phyloP scores from a whole-genome alignment of 2,329 filamentous ascomycete species.

The Incumbomyces lentus region DNA sequence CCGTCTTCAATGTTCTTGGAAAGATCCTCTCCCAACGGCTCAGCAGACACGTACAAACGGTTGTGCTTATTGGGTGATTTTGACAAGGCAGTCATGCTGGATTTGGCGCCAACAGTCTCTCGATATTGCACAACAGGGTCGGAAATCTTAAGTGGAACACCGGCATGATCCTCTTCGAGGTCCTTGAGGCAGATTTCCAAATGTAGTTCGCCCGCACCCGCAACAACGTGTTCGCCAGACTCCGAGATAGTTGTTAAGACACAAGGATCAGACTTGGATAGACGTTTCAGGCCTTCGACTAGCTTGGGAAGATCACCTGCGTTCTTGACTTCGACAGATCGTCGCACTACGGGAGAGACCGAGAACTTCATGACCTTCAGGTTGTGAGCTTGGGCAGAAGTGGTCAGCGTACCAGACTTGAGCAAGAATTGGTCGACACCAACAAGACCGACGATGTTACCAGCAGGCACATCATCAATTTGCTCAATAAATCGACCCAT shows the following conservation, averaged over 20 bases:
- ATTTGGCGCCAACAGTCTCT: constrained; percentile 79
- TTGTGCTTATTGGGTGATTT: constrained; percentile 99
- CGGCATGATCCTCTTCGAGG: constrained; percentile 98
- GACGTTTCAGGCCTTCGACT: constrained; percentile 99
- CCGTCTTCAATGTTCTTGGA: constrained; percentile 79
- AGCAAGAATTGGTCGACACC: constrained; percentile 99
- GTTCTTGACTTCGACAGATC: constrained; percentile 99
- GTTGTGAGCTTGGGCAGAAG: constrained; percentile 96
- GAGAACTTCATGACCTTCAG: constrained; percentile 99
- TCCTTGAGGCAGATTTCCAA: constrained; percentile 99
- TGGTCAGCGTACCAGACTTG: constrained; percentile 99
- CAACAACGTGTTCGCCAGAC: constrained; percentile 97
- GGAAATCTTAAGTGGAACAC: constrained; percentile 94
- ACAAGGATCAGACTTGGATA: constrained; percentile 99
- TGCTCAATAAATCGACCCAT: constrained; percentile 99
- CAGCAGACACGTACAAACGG: constrained; percentile 92
- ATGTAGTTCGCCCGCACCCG: constrained; percentile 97
- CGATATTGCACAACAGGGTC: constrained; percentile 98
- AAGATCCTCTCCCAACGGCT: constrained; percentile 87
- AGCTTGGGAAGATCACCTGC: constrained; percentile 99
- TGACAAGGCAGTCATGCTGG: constrained; percentile 91
- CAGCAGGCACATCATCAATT: constrained; percentile 96
- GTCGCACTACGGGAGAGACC: constrained; percentile 95
- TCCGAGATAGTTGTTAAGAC: constrained; percentile 81
- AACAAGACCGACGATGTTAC: constrained; percentile 99